A percentile compares a stretch with the other conserved stretches of the same genome.
Evolutionary conservation across 2,329 filamentous ascomycete genomes (phyloP).

Genomic region (Thielaviopsis cerberus): DNA sequence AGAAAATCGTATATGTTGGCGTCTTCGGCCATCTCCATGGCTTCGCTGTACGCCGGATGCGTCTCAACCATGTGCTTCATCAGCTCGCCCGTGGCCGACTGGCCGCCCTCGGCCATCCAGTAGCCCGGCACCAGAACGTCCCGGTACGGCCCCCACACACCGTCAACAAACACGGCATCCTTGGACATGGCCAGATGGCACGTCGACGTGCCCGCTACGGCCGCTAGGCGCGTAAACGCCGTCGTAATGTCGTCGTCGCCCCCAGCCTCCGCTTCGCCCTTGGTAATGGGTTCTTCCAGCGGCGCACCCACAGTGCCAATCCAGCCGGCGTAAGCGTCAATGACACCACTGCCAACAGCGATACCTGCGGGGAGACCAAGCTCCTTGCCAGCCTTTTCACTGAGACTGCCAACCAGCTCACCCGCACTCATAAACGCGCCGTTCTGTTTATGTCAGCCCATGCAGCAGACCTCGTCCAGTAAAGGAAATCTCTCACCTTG

Average conservation of each 20-base stretch:
- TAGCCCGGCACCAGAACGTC: slow-evolving; percentile 81
- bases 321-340: slow-evolving; percentile 97
- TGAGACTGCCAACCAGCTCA: slow-evolving; percentile 71
- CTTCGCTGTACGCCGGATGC: slow-evolving; percentile 74
- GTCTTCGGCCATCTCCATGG: slow-evolving; percentile 57
- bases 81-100: slow-evolving; percentile 88
- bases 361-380: slow-evolving; percentile 75
- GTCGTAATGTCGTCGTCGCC: slow-evolving; percentile 61
- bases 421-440: slow-evolving; percentile 81
- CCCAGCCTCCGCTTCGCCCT: neutral
- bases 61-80: slow-evolving; percentile 89
- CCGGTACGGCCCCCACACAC: slow-evolving; percentile 92
- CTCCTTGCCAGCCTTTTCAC: slow-evolving; percentile 62
- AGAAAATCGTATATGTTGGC: slow-evolving; percentile 90
- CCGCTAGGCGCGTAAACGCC: slow-evolving; percentile 80
- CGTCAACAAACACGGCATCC: slow-evolving; percentile 79
- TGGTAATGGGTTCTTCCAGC: slow-evolving; percentile 44
- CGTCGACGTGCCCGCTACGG: slow-evolving; percentile 89
- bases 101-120: slow-evolving; percentile 95
- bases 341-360: slow-evolving; percentile 86
- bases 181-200: slow-evolving; percentile 94
- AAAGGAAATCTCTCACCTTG: slow-evolving; percentile 46
- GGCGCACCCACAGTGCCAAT: slow-evolving; percentile 97
- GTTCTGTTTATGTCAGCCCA: slow-evolving; percentile 40
- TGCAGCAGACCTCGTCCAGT: slow-evolving; percentile 12